Base-by-base conservation (phyloP, 1,139 yeast genomes). In the Lodderomyces theae region DNA sequence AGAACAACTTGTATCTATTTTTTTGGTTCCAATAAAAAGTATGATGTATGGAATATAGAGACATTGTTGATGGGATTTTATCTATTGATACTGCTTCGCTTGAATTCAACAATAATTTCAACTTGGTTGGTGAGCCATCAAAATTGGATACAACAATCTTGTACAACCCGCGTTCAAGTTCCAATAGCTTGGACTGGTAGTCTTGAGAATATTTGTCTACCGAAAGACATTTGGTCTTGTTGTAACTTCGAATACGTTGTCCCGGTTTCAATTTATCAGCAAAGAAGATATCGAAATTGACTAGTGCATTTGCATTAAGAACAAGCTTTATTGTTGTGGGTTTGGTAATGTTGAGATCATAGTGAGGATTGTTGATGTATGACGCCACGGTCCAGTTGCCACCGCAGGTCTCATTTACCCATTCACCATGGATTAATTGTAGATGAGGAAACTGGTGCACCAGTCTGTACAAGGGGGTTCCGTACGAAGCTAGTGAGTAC, bases 281-380 rank as follows among this genome's bases (percentile, higher is more conserved):
- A 36, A 63, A 60, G 39, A 79, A 69, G n/a, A 80, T 37, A 42
- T 77, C 80, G 18, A 72, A 51, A 60, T 50, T 22, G 54, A 55
- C 18, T 44, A 46, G 44, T 7, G 47, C 39, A 4, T 55, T 52
- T 3, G 64, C 44, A 38, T 57, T 55, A 5, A 74, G 43, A 1
- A 56, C 57, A 4, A 72, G 30, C 8, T 55, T 37, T 0, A 65
- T 12, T 31, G 55, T 40, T 8, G 48, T n/a, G 39, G 53, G 39
- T 45, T 51, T 28, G 12, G 40, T 34, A 40, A 61, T 51, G 44
- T 53, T 51, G 56, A 64, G 39, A 34, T 64, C 61, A 51, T 66
- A 84, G 49, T 85, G 88, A 0, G 95, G 95, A 50, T 86, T 86
- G 30, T 64, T 57, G 26, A 75, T 62, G 51, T 72, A 86, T 1